A percentile compares a stretch with the other conserved stretches of the same genome.
These are phyloP conservation scores for Fallopia convolvulus DNA, from an alignment of 148 eudicot genomes.

Conservation along the genomic window DNA sequence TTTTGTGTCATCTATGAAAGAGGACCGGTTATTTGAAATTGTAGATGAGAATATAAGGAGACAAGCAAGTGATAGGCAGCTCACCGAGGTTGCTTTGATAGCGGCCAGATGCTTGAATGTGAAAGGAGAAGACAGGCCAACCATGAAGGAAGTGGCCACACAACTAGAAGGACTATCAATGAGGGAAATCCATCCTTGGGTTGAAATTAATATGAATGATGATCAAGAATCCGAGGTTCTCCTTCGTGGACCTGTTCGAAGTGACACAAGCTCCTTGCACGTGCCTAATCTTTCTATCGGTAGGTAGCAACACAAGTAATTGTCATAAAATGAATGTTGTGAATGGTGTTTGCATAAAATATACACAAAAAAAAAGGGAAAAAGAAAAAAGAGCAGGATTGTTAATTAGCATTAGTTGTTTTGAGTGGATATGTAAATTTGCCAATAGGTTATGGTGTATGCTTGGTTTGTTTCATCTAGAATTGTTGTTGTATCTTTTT, in stretches of 20 bases:
- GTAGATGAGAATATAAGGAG: not conserved
- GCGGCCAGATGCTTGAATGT: not conserved
- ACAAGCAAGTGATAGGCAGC: not conserved
- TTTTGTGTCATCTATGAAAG: not conserved
- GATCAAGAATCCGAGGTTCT: not conserved
- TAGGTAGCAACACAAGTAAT: not conserved
- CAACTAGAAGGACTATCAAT: slow-evolving; percentile 5
- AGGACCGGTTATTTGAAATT: slow-evolving; percentile 10
- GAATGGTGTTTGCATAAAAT: no score
- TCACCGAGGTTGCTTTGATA: not conserved
- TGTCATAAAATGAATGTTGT: no score
- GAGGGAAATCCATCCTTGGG: slow-evolving; percentile 7
- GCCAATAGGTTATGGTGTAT: no score
- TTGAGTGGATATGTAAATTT: no score
- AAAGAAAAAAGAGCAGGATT: no score
- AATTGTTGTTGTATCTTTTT: no score
- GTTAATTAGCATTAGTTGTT: no score
- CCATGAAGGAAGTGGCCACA: slow-evolving; percentile 12
- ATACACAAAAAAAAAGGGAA: no score
- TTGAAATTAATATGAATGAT: not conserved
- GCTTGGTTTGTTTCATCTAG: no score
- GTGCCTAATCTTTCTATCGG: not conserved
- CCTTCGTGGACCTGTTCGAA: not conserved
- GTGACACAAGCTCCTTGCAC: not conserved
- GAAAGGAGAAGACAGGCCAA: slow-evolving; percentile 11